phyloP scores from a whole-genome alignment of 2,329 filamentous ascomycete genomes.

The Alternaria sp. region DNA sequence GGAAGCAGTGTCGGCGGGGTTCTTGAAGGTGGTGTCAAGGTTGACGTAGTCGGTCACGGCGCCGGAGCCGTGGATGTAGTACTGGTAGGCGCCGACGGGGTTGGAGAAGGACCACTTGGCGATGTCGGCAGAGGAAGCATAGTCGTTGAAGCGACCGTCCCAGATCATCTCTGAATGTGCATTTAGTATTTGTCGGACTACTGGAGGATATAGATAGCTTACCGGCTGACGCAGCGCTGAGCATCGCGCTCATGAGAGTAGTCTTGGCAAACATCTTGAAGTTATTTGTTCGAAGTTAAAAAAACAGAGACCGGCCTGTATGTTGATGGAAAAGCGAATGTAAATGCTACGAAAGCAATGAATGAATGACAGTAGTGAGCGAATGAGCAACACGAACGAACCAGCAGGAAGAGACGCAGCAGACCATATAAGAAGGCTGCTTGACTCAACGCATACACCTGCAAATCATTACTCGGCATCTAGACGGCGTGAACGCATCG shows the following conservation, averaged over 20 bases:
- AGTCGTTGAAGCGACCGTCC: conserved; percentile 71
- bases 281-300: conserved; percentile 15
- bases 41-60: conserved; percentile 66
- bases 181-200: neutral
- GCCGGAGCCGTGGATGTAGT: conserved; percentile 75
- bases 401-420: conserved; percentile 11
- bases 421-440: conserved; percentile 8
- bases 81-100: conserved; percentile 74
- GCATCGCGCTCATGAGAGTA: conserved; percentile 40
- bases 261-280: conserved; percentile 42
- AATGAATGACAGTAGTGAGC: conserved; percentile 31
- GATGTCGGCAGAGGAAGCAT: conserved; percentile 62
- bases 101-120: conserved; percentile 69
- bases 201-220: neutral
- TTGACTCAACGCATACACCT: conserved; percentile 12
- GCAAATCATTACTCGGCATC: conserved; percentile 1
- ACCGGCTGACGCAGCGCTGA: conserved; percentile 43
- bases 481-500: neutral
- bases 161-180: conserved; percentile 59
- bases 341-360: conserved; percentile 13
- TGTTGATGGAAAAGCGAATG: conserved; percentile 12
- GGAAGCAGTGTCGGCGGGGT: conserved; percentile 66
- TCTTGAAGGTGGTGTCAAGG: conserved; percentile 66
- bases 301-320: conserved; percentile 34
- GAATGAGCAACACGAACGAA: neutral